Evolutionary conservation across 1,284 basidiomycete species (phyloP).

Genomic region (Caloboletus firmus): DNA sequence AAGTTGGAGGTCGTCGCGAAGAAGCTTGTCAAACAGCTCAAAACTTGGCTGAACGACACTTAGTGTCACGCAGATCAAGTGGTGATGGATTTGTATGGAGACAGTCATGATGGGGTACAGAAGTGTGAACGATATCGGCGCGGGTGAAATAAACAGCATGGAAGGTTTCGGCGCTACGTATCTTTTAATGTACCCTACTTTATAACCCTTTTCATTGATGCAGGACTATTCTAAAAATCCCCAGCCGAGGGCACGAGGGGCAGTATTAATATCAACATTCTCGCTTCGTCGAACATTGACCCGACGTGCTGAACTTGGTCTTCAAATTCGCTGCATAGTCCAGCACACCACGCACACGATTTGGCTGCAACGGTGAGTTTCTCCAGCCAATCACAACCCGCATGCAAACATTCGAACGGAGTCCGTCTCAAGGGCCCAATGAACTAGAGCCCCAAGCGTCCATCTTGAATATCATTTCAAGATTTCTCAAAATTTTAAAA

Average conservation of each 20-base stretch:
- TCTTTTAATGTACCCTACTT: neutral
- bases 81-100: neutral
- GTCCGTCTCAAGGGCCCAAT: no score
- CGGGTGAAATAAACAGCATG: neutral
- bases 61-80: neutral
- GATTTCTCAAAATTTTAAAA: no score
- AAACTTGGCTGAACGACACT: conserved; percentile 24
- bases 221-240: neutral
- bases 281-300: no score
- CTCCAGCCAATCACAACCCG: no score
- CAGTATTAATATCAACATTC: no score
- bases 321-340: no score
- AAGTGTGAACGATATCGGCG: neutral
- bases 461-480: no score
- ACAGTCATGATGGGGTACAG: neutral
- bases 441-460: no score
- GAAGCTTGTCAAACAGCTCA: conserved; percentile 46
- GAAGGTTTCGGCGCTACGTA: neutral
- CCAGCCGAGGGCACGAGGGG: no score
- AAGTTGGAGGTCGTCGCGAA: conserved; percentile 59
- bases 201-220: neutral
- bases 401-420: no score
- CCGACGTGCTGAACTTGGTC: neutral
- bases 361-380: no score
- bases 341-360: no score